Base-by-base conservation (phyloP, 305 asterid species). In the Withania somnifera region DNA sequence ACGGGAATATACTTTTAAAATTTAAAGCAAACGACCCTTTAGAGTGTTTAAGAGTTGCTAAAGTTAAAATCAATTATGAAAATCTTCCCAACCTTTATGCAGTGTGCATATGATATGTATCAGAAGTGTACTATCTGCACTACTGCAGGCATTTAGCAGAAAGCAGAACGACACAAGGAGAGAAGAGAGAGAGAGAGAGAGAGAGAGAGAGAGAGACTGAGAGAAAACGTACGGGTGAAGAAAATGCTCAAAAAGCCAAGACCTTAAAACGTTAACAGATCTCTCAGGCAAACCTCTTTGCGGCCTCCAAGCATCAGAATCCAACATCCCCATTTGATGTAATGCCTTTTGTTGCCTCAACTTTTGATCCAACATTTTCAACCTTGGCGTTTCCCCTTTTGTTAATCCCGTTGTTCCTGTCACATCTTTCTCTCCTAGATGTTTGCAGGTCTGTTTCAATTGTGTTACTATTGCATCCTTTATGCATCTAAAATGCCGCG, bases 161-260 rank as follows among this genome's bases (percentile, higher is more conserved):
- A 50, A 26, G 7, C 45, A 75, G 47, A 28, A 50, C 22, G 40
- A 36, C 40, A 36, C 40, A 36, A 36, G 40, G 4, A 56, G 10
- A 7, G 7, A 38, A 38, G 6, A 10, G 45, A 38, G 7, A 38
- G 9, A 3, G 15, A 19, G 78, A 20, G 69, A 42, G 81, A 78
- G 80, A 56, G 85, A 36, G 0, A 3, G 11, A 14, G 75, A 20
- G 64, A 42, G 82, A 78, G 80, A 56, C 73, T 47, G 84, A 78
- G 45, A 36, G 60, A 82, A 10, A 30, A 20, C 51, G 67, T 93
- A 93, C 98, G 98, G 98, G 63, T 91, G 90, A 30, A 94, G 97
- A 57, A 94, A 94, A 86, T 94, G 98, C 82, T 93, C 97, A 76
- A 94, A 94, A 60, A 94, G 97, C 97, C 98, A 94, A 0, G 98